These are phyloP conservation scores for Camellia sinensis DNA, from an alignment of 148 eudicot genomes.

Conservation along the genomic window DNA sequence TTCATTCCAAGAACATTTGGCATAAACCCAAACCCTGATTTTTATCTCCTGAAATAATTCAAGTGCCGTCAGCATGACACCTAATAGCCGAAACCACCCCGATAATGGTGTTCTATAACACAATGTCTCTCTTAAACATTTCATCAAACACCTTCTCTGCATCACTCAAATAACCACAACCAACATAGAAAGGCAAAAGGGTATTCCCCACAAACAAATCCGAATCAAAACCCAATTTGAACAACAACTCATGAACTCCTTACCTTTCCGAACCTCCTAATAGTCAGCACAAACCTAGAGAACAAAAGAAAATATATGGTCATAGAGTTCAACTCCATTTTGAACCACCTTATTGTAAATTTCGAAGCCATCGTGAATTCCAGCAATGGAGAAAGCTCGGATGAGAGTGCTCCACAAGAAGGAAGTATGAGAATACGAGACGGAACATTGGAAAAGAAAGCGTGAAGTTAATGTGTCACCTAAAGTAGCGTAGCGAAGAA, in stretches of 20 bases:
- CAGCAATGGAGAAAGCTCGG: slow-evolving; percentile 33
- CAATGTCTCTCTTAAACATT: slow-evolving; percentile 60
- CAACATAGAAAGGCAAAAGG: slow-evolving; percentile 51
- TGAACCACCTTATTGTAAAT: slow-evolving; percentile 35
- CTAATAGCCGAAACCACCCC: slow-evolving; percentile 40
- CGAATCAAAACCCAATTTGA: too few relatives aligned
- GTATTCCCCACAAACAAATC: slow-evolving; percentile 15
- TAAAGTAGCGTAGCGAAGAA: slow-evolving; percentile 50
- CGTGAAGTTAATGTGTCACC: slow-evolving; percentile 16
- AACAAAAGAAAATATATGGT: slow-evolving; percentile 61
- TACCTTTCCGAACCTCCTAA: slow-evolving; percentile 36
- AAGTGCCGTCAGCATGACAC: slow-evolving; percentile 30
- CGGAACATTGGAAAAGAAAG: slow-evolving; percentile 31
- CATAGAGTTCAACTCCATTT: slow-evolving; percentile 41
- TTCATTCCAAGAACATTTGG: slow-evolving; percentile 71
- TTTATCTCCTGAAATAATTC: slow-evolving; percentile 43
- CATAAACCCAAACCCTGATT: slow-evolving; percentile 23
- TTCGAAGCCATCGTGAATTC: background rate
- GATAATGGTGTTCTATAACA: slow-evolving; percentile 70
- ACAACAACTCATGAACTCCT: slow-evolving; percentile 39
- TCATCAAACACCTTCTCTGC: background rate
- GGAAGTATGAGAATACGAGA: slow-evolving; percentile 20
- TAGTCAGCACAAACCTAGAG: slow-evolving; percentile 54
- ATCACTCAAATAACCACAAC: slow-evolving; percentile 33
- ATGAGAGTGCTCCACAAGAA: slow-evolving; percentile 39